A percentile compares a stretch with the other conserved stretches of the same genome.
Conservation (phyloP, 164 flowering plant genomes). For the Euptelea pleiosperma region DNA sequence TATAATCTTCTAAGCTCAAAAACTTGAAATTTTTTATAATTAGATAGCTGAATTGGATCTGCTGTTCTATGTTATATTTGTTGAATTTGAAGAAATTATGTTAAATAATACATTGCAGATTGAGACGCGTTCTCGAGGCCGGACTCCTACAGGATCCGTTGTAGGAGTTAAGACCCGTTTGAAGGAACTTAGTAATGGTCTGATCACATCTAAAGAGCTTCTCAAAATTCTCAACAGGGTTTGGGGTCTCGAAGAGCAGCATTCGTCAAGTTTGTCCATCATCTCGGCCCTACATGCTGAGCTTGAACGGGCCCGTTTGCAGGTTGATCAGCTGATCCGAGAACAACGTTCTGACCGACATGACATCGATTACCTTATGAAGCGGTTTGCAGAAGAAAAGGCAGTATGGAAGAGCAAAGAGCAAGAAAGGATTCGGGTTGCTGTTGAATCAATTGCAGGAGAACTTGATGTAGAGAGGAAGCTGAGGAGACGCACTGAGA, state of each 20-base stretch:
- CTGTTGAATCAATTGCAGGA: slow-evolving; percentile 61
- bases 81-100: too few species aligned
- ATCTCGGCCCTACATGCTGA: slow-evolving; percentile 84
- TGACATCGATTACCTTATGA: slow-evolving; percentile 60
- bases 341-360: slow-evolving; percentile 57
- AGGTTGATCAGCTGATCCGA: slow-evolving; percentile 67
- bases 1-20: too few species aligned
- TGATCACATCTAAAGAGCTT: slow-evolving; percentile 84
- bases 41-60: too few species aligned
- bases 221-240: slow-evolving; percentile 73
- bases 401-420: slow-evolving; percentile 75
- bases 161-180: slow-evolving; percentile 50
- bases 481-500: slow-evolving; percentile 68
- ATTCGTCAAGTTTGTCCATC: slow-evolving; percentile 73
- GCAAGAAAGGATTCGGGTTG: slow-evolving; percentile 53
- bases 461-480: slow-evolving; percentile 86
- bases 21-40: too few species aligned
- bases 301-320: slow-evolving; percentile 79
- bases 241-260: slow-evolving; percentile 73
- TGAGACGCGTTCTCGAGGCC: slow-evolving; percentile 60
- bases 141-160: slow-evolving; percentile 47
- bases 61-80: neutral
- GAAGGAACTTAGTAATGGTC: slow-evolving; percentile 73
- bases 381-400: slow-evolving; percentile 78
- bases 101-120: slow-evolving; percentile 38